phyloP scores from a whole-genome alignment of 2,329 filamentous ascomycete species.

The Apiospora hydei region DNA sequence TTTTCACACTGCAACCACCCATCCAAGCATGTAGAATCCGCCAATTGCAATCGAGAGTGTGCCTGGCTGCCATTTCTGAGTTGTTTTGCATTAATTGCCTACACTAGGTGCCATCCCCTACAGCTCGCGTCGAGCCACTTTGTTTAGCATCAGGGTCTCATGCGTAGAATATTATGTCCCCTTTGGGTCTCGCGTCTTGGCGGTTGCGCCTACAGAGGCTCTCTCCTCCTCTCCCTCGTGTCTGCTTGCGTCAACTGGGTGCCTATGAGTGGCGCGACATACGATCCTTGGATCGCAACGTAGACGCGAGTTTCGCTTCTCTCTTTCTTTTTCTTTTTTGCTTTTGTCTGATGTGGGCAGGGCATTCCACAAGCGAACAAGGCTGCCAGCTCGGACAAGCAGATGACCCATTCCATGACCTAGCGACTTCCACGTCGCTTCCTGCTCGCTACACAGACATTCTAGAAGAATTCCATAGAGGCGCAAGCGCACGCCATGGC shows the following conservation, averaged over 20 bases:
- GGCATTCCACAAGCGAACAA: not conserved
- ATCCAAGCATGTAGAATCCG: not conserved
- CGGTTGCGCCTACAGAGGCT: constrained; percentile 4
- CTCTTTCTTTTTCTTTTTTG: no score
- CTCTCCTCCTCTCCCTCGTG: not conserved
- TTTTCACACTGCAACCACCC: not conserved
- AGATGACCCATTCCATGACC: not conserved
- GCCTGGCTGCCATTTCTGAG: not conserved
- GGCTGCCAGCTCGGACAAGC: not conserved
- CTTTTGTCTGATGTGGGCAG: not conserved
- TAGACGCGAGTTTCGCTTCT: not conserved
- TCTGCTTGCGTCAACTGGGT: not conserved
- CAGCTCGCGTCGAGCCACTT: not conserved
- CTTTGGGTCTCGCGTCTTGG: constrained; percentile 3
- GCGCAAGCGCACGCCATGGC: constrained; percentile 7
- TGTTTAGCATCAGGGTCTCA: not conserved
- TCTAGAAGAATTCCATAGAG: constrained; percentile 6
- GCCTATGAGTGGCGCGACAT: constrained; percentile 4
- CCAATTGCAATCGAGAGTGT: not conserved
- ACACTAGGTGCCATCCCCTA: not conserved
- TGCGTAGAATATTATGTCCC: constrained; percentile 4
- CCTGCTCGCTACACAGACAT: constrained; percentile 8
- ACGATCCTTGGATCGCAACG: not conserved
- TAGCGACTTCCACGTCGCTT: not conserved
- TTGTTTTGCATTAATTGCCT: constrained; percentile 3